Percentiles rank a stretch among this genome's conserved stretches.
phyloP scores from a whole-genome alignment of 805 yeast species.

The Limtongia smithiae region DNA sequence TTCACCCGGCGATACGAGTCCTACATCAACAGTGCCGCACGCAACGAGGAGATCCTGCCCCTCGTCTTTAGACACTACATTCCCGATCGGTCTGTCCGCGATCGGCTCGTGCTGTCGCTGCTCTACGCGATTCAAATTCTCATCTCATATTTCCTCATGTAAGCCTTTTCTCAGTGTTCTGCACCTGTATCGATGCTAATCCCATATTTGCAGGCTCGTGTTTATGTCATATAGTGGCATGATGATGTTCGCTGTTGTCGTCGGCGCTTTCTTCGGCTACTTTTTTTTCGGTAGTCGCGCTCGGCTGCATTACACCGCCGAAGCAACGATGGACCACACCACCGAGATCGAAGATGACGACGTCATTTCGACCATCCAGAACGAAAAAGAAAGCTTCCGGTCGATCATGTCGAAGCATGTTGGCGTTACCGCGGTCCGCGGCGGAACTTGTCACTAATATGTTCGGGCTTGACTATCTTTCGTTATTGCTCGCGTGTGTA shows the following conservation, averaged over 20 bases:
- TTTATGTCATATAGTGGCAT: slow-evolving; percentile 26
- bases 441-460: slow-evolving; percentile 24
- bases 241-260: slow-evolving; percentile 24
- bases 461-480: not conserved
- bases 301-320: slow-evolving; percentile 11
- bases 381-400: slow-evolving; percentile 1
- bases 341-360: slow-evolving; percentile 8
- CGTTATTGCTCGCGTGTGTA: not conserved
- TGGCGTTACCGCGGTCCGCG: slow-evolving; percentile 24
- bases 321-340: not conserved
- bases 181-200: not conserved
- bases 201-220: slow-evolving; percentile 16
- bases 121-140: slow-evolving; percentile 25
- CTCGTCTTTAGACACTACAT: slow-evolving; percentile 15
- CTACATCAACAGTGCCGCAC: slow-evolving; percentile 5
- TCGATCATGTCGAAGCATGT: slow-evolving; percentile 5
- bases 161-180: not conserved
- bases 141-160: slow-evolving; percentile 27
- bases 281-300: slow-evolving; percentile 23
- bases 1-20: slow-evolving; percentile 25
- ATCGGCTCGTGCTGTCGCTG: slow-evolving; percentile 15
- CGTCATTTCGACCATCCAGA: not conserved
- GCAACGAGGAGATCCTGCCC: slow-evolving; percentile 15
- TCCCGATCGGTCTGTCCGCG: slow-evolving; percentile 21
- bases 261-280: slow-evolving; percentile 27